Evolutionary conservation across 805 yeast genomes (phyloP).

Genomic region (Spathaspora girioi): DNA sequence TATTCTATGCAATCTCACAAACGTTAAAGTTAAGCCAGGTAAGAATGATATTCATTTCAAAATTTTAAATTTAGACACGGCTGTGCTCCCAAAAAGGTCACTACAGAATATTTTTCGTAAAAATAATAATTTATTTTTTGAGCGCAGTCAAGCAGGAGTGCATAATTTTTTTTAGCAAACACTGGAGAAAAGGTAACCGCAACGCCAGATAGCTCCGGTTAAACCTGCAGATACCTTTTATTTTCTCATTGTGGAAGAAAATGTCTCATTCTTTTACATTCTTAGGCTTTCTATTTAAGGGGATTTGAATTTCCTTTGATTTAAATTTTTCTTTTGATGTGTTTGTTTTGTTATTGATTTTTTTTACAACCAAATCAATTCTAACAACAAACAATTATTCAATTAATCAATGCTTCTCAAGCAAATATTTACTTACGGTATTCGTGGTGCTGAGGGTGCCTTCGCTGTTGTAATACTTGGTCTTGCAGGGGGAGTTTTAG

Average conservation of each 20-base stretch:
- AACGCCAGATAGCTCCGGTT: not conserved
- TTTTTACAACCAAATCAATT: not conserved
- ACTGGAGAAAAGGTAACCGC: not conserved
- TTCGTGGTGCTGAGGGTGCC: constrained; percentile 5
- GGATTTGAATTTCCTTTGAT: not conserved
- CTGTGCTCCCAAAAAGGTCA: not conserved
- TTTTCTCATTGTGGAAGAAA: too few species aligned
- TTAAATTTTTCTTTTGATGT: too few species aligned
- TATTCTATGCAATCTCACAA: too few species aligned
- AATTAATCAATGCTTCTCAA: constrained; percentile 35
- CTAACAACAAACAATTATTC: not conserved
- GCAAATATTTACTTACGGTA: constrained; percentile 44
- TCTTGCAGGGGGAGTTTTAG: constrained; percentile 7
- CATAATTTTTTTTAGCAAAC: not conserved
- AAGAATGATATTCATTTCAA: not conserved
- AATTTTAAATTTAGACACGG: not conserved
- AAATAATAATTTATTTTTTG: too few species aligned
- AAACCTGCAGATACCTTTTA: not conserved
- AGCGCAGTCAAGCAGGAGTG: not conserved
- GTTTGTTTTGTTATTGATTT: not conserved
- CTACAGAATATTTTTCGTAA: not conserved
- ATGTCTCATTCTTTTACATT: not conserved
- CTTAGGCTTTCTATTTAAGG: not conserved
- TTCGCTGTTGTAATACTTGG: constrained; percentile 5
- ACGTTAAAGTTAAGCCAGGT: too few species aligned